Base-by-base conservation (phyloP, 768 basidiomycete genomes). In the Grammothele lineata region DNA sequence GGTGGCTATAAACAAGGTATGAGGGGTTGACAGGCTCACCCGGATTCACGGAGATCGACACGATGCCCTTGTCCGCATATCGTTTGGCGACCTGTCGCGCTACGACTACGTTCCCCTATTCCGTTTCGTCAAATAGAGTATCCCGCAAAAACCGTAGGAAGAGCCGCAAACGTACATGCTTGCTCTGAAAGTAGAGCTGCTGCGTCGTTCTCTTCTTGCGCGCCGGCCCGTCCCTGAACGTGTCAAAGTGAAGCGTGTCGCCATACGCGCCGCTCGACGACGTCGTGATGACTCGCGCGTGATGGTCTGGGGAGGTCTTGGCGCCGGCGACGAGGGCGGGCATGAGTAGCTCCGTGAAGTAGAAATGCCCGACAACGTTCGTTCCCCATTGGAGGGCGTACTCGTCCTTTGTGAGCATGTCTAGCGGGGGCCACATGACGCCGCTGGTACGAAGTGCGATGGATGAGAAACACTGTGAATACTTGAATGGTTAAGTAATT, bases 351-450 rank as follows among this genome's bases (percentile, higher is more conserved):
- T 68, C 65, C 1, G 81, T 40, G 40, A 48, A 53, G 48, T 32
- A 53, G 48, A 55, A 53, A 9, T 27, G 45, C 1, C 78, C 78
- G 10, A 80, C 50, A 17, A 77, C 75, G 51, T 82, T 81, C 1
- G 73, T 75, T 11, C 76, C 80, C 42, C 77, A 82, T 43, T 77
- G 74, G 17, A 76, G 55, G 57, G 81, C 80, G 47, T 74, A 79
- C 3, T 76, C 76, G 19, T 76, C 69, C 14, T 50, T 59, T 0
- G 76, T 81, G 14, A 70, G 27, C 22, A 51, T 46, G 19, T 72
- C 68, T 1, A 67, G 42, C 0, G 76, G 74, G 10, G 51, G 9
- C 68, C 52, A 45, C 76, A 79, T 77, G n/a, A 80, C 68, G 1
- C 79, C 81, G 1, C 77, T 81, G 38, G 6, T 17, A 24, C 2